Conservation (phyloP, 306 rosid genomes). For the Fagus sylvatica region DNA sequence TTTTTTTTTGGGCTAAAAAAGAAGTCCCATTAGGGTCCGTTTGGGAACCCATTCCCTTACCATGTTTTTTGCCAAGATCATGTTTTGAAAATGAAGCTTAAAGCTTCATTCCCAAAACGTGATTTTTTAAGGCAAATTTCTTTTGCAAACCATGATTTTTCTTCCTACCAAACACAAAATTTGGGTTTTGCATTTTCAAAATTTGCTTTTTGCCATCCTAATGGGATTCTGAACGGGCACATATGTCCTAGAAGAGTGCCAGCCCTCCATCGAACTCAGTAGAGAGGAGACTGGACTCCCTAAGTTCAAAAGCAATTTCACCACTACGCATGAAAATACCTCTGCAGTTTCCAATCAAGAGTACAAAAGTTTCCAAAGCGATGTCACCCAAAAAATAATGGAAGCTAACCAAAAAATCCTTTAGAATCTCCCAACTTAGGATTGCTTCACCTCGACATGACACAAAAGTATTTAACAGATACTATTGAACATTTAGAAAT, state of each 20-base stretch:
- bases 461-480: background rate
- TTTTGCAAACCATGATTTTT: too few species aligned
- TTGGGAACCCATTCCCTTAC: too few species aligned
- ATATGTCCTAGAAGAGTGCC: background rate
- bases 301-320: background rate
- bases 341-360: background rate
- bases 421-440: background rate
- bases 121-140: too few species aligned
- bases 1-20: background rate
- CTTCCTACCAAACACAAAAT: too few species aligned
- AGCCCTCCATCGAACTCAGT: background rate
- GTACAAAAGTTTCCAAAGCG: background rate
- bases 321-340: background rate
- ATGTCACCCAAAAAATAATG: background rate
- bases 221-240: too few species aligned
- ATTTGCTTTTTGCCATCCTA: too few species aligned
- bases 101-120: too few species aligned
- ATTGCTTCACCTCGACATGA: background rate
- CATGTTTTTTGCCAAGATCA: too few species aligned
- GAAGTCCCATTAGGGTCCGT: background rate
- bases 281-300: background rate
- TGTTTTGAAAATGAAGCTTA: too few species aligned
- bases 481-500: background rate
- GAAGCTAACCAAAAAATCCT: background rate
- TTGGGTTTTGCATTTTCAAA: too few species aligned